Percentiles rank a stretch among this genome's conserved stretches.
Conservation (phyloP, 139 green algal genomes). For the Volvox reticuliferus region DNA sequence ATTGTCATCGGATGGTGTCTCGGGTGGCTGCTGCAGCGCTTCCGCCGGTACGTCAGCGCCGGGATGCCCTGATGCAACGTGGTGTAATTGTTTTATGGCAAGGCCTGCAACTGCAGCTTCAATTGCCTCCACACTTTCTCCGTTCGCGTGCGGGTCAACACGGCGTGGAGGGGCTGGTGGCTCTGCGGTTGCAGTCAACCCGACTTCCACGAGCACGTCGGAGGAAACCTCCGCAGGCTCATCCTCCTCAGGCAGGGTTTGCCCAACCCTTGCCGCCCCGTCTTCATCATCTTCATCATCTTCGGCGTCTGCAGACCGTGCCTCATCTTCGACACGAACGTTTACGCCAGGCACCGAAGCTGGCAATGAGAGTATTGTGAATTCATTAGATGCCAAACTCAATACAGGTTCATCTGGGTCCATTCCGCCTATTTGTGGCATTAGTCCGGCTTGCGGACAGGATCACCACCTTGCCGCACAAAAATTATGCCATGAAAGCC, state of each 20-base stretch:
- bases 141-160: not conserved
- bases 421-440: not conserved
- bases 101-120: constrained; percentile 34
- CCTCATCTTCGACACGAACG: not conserved
- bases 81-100: not conserved
- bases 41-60: not conserved
- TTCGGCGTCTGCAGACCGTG: not conserved
- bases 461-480: no score
- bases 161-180: not conserved
- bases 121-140: constrained; percentile 29
- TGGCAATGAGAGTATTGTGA: not conserved
- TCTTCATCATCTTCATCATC: constrained; percentile 46
- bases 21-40: not conserved
- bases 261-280: constrained; percentile 7
- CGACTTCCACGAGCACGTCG: not conserved
- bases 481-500: no score
- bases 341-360: not conserved
- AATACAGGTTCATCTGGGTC: constrained; percentile 16
- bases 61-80: not conserved
- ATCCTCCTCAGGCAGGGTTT: not conserved
- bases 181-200: not conserved
- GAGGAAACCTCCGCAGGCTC: not conserved
- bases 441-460: no score
- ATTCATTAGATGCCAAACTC: not conserved
- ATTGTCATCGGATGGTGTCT: not conserved